Percentiles rank a stretch among this genome's conserved stretches.
phyloP scores from a whole-genome alignment of 352 stramenopile genomes.

The Phytophthora megakarya region DNA sequence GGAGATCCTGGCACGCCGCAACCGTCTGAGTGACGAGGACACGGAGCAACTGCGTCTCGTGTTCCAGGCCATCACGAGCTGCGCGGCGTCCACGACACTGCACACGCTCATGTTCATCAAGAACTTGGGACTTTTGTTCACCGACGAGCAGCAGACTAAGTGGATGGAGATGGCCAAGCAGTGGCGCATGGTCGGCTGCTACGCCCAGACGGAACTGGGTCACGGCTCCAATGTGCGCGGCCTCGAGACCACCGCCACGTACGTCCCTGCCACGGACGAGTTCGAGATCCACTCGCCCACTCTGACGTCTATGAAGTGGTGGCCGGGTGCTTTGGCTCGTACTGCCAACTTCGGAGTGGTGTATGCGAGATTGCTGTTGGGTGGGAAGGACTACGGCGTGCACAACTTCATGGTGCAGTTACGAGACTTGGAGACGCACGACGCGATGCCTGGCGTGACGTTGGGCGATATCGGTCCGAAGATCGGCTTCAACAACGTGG shows the following conservation, averaged over 20 bases:
- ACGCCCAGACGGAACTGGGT: slow-evolving; percentile 89
- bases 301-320: slow-evolving; percentile 96
- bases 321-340: slow-evolving; percentile 93
- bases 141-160: slow-evolving; percentile 62
- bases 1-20: slow-evolving; percentile 59
- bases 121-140: slow-evolving; percentile 66
- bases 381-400: slow-evolving; percentile 89
- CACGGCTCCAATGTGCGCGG: slow-evolving; percentile 89
- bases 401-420: slow-evolving; percentile 97
- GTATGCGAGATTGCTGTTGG: slow-evolving; percentile 88
- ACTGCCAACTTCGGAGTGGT: slow-evolving; percentile 92
- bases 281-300: slow-evolving; percentile 96
- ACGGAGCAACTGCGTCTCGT: slow-evolving; percentile 57
- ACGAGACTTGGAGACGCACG: slow-evolving; percentile 85
- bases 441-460: slow-evolving; percentile 52
- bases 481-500: slow-evolving; percentile 77
- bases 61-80: slow-evolving; percentile 62
- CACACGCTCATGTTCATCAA: slow-evolving; percentile 82
- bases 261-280: slow-evolving; percentile 86
- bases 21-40: slow-evolving; percentile 61
- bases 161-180: slow-evolving; percentile 78
- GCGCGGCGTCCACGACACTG: slow-evolving; percentile 58
- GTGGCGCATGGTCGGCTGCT: slow-evolving; percentile 82
- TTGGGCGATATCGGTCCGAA: slow-evolving; percentile 73
- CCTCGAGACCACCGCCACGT: slow-evolving; percentile 96